Evolutionary conservation across 148 eudicot species (phyloP), one percentile per base, ranked within the genome.

Genomic region (Spergularia bocconei): DNA sequence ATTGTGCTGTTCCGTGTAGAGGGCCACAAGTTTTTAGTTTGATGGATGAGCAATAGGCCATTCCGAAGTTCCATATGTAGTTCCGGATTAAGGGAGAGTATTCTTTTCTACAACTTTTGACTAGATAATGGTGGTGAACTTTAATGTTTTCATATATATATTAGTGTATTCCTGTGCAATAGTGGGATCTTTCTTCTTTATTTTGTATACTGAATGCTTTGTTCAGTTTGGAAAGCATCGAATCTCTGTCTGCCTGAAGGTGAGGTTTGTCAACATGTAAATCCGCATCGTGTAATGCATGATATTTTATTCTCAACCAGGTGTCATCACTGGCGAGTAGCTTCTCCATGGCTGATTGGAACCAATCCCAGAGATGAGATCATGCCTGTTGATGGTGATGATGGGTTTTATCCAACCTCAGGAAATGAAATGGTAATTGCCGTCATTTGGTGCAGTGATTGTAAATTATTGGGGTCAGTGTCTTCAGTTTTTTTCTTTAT

Each of bases 341-440:
- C 99, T 70, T 91, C 99, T 74, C 99, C 99, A 64, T 95, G 98
- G 98, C 75, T 92, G 75, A 53, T 57, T 76, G 87, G 89, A 69
- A 84, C 21, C 25, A 95, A 92, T 80, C 93, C 96, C 57, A 88
- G 97, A 78, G 97, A 95, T 75, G 82, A 69, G 76, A 80, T 82
- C 77, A 92, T 92, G 96, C 99, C 98, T 29, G 71, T 83, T 78
- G 82, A 87, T 86, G 99, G 98, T 33, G 97, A 95, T 78, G 97
- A 95, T 75, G 99, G 99, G 8, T 88, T 86, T 76, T 95, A 82
- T 52, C 96, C 97, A 39, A 87, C 91, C 74, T 78, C 88, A 61
- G 98, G 99, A 82, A 95, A 86, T 76, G 97, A 91, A 20, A 41
- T 95, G 96, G 98, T 92, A 87, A 54, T 76, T 72, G 14, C 71